These are phyloP conservation scores for Stephanodiscus triporus DNA, from an alignment of 108 stramenopile genomes.

Conservation along the genomic window DNA sequence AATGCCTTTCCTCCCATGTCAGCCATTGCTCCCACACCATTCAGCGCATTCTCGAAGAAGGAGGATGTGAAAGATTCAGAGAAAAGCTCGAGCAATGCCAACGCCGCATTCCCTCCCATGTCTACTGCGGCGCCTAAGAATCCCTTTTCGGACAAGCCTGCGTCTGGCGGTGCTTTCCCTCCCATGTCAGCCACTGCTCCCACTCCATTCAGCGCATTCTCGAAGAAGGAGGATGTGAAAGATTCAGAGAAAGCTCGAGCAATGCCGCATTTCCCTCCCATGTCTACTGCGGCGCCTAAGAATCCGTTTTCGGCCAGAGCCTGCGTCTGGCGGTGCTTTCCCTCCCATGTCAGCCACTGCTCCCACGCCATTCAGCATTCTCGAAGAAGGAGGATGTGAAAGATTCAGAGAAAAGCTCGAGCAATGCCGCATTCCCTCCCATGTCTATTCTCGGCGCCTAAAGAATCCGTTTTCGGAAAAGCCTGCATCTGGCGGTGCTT, in stretches of 20 bases:
- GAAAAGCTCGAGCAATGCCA: constrained; percentile 7
- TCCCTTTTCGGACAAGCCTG: constrained; percentile 1
- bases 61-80: neutral
- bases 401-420: constrained; percentile 3
- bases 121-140: constrained; percentile 49
- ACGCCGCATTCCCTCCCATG: constrained; percentile 66
- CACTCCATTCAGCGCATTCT: constrained; percentile 53
- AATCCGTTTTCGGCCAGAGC: constrained; percentile 1
- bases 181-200: constrained; percentile 59
- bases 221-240: constrained; percentile 8
- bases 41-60: constrained; percentile 10
- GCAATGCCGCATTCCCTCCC: constrained; percentile 49
- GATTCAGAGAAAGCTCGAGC: neutral
- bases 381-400: constrained; percentile 5
- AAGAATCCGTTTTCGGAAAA: constrained; percentile 1
- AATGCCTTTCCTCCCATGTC: constrained; percentile 64
- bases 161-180: constrained; percentile 26
- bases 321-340: constrained; percentile 22
- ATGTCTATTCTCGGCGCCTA: constrained; percentile 53
- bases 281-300: constrained; percentile 54
- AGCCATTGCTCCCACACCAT: constrained; percentile 54
- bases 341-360: constrained; percentile 53
- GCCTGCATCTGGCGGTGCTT: constrained; percentile 21
- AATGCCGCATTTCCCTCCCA: constrained; percentile 55
- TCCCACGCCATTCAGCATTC: constrained; percentile 60